Conservation (phyloP, 2,329 filamentous ascomycete species). For the Aspergillus unguis region DNA sequence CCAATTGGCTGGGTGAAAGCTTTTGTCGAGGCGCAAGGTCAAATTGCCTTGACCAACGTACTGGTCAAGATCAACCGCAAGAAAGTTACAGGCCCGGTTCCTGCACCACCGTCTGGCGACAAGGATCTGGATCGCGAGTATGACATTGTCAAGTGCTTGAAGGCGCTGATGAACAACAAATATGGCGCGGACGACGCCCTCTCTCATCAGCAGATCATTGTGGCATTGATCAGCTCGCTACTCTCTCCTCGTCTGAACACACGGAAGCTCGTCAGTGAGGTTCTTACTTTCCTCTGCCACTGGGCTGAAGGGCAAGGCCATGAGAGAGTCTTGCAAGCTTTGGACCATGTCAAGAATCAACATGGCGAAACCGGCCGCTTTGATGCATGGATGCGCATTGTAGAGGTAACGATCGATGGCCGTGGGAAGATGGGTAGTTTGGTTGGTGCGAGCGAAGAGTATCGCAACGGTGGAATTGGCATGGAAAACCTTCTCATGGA, state of each 20-base stretch:
- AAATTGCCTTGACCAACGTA: conserved; percentile 91
- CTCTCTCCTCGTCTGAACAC: conserved; percentile 87
- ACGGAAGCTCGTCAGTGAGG: conserved; percentile 90
- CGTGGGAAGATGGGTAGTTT: conserved; percentile 98
- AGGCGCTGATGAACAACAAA: conserved; percentile 98
- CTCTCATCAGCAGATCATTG: conserved; percentile 81
- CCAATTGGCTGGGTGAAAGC: conserved; percentile 96
- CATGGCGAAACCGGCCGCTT: conserved; percentile 92
- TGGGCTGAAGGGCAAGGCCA: conserved; percentile 89
- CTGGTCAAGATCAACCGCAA: conserved; percentile 90
- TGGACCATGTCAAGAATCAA: conserved; percentile 85
- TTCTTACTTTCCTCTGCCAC: conserved; percentile 92
- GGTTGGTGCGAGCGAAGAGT: conserved; percentile 93
- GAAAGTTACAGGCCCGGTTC: conserved; percentile 68
- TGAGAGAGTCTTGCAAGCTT: conserved; percentile 84
- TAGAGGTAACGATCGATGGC: conserved; percentile 94
- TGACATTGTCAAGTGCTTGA: conserved; percentile 95
- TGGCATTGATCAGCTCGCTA: conserved; percentile 80
- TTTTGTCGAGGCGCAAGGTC: conserved; percentile 95
- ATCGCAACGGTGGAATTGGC: conserved; percentile 91
- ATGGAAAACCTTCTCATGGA: conserved; percentile 99
- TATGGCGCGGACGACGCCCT: conserved; percentile 96
- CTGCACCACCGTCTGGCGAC: conserved; percentile 61
- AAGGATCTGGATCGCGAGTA: conserved; percentile 89
- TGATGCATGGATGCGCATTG: conserved; percentile 97